Evolutionary conservation across 768 basidiomycete genomes (phyloP), one percentile per base, ranked within the genome.

Genomic region (Termitomyces sp.): DNA sequence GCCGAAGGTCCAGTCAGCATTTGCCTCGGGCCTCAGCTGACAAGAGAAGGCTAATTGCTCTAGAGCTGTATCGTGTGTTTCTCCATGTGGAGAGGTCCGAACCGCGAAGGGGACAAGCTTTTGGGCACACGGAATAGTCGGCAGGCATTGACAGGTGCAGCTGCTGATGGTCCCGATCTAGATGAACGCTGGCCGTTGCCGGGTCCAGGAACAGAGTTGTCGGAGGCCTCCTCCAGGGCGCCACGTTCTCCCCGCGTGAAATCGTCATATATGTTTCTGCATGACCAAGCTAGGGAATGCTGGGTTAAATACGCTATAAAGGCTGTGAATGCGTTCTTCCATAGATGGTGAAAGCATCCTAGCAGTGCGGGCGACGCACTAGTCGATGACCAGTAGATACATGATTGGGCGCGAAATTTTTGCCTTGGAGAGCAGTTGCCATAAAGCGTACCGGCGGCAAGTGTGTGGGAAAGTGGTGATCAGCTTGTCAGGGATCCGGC

Each of bases 381-480:
- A 36, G 50, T 25, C 43, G 43, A n/a, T 46, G 42, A 43, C 31
- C 20, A 46, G 31, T 32, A 42, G 17, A 47, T 34, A 29, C 34
- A 62, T 17, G 49, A 37, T 51, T 51, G 50, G 32, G 34, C 34
- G 46, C 25, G 25, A 38, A 34, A 37, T 36, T 14, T 20, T 20
- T 53, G 11, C 7, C 57, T 52, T n/a, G 54, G 20, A 4, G 17
- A 25, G 25, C 53, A 53, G 9, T 56, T 66, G 29, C 61, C 61
- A 53, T 51, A 66, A 57, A 66, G 54, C 38, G 68, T 68, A 66
- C 68, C 68, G 68, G 68, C 68, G 68, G 68, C 68, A 69, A 67
- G 64, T 69, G 50, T 58, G 65, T 67, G 68, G 63, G 63, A 67
- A 66, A 58, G 50, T 60, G 48, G 42, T 63, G 61, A 66, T 65